Evolutionary conservation across 2,329 filamentous ascomycete genomes (phyloP).

Genomic region (Trichoderma polysporum): DNA sequence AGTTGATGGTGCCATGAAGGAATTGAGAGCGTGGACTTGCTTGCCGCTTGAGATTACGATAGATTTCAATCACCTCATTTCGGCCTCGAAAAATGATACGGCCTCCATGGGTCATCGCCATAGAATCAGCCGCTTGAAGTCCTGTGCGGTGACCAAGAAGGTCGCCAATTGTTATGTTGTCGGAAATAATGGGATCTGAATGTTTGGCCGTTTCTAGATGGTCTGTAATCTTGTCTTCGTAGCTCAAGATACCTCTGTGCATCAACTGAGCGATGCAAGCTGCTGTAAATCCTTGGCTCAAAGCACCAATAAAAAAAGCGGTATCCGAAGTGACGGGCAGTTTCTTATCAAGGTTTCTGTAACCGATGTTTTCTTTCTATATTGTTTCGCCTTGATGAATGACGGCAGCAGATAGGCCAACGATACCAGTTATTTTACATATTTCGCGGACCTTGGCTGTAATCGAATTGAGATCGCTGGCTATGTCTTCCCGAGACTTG

Average conservation of each 20-base stretch:
- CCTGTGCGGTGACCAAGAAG: constrained; percentile 8
- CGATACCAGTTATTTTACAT: background rate
- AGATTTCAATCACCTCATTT: background rate
- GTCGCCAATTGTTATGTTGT: background rate
- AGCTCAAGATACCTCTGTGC: background rate
- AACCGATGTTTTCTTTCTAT: background rate
- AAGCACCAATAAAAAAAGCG: background rate
- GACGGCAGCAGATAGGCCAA: background rate
- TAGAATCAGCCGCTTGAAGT: background rate
- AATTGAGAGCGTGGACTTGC: background rate
- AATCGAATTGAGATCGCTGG: background rate
- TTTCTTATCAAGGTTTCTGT: background rate
- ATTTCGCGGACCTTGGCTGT: background rate
- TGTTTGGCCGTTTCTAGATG: background rate
- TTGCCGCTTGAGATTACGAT: background rate
- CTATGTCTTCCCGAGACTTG: background rate
- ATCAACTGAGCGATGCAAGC: background rate
- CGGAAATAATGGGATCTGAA: background rate
- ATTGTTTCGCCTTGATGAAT: background rate
- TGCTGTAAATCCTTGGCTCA: background rate
- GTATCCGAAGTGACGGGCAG: background rate
- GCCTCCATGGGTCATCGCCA: background rate
- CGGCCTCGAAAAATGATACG: background rate
- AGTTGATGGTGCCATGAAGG: background rate
- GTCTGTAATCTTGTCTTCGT: background rate